A percentile compares a stretch with the other conserved stretches of the same genome.
Conservation (phyloP, 768 basidiomycete species). For the Trametes maxima region DNA sequence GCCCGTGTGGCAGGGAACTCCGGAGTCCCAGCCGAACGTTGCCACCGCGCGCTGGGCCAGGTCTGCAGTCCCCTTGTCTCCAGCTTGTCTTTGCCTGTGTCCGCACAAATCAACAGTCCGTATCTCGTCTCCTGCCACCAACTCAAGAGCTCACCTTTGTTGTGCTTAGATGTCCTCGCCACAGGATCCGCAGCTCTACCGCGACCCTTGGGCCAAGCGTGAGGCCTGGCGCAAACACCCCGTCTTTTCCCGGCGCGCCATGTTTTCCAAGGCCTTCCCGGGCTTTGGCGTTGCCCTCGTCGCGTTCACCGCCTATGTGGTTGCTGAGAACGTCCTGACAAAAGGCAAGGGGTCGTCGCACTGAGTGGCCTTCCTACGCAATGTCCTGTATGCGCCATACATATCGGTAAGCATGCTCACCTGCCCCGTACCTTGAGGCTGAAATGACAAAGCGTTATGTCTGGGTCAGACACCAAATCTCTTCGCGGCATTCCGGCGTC, state of each 20-base stretch:
- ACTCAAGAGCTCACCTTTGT: slow-evolving; percentile 14
- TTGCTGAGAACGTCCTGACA: slow-evolving; percentile 73
- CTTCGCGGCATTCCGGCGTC: background rate
- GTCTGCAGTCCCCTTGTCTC: no score
- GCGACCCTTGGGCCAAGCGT: slow-evolving; percentile 93
- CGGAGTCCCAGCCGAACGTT: no score
- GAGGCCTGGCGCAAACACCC: slow-evolving; percentile 92
- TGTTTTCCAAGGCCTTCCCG: slow-evolving; percentile 91
- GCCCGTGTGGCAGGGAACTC: slow-evolving; percentile 12
- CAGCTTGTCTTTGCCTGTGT: background rate
- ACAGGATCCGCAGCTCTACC: slow-evolving; percentile 61
- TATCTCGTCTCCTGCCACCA: background rate
- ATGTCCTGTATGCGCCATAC: background rate
- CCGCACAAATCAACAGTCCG: slow-evolving; percentile 9
- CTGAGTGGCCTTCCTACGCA: background rate
- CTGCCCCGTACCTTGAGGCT: background rate
- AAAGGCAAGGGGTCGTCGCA: slow-evolving; percentile 35
- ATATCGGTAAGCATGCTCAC: background rate
- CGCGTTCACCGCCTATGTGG: slow-evolving; percentile 89
- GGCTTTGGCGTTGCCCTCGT: slow-evolving; percentile 93
- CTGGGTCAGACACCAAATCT: background rate
- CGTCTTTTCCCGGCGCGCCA: slow-evolving; percentile 83
- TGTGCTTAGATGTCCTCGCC: slow-evolving; percentile 46
- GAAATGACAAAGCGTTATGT: background rate
- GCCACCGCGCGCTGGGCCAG: slow-evolving; percentile 1